Percentiles rank a stretch among this genome's conserved stretches.
Conservation (phyloP, 805 yeast species). For the Blastobotrys attinorum region DNA sequence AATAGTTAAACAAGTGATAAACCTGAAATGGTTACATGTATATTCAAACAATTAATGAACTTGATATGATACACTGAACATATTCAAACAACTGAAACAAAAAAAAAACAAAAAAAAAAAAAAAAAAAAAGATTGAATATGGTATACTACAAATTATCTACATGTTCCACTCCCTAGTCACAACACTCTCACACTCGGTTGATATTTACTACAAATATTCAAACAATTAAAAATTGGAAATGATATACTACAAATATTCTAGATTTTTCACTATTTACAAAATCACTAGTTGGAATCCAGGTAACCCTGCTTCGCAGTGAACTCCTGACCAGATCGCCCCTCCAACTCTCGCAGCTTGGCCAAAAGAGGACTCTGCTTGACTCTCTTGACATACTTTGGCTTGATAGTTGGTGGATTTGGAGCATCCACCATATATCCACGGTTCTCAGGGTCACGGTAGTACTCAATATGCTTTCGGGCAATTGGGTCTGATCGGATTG, state of each 20-base stretch:
- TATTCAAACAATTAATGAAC: too few relatives aligned
- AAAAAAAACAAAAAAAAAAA: too few relatives aligned
- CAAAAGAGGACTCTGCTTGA: slow-evolving; percentile 14
- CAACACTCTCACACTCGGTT: too few relatives aligned
- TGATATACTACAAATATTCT: neutral
- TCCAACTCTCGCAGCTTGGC: slow-evolving; percentile 11
- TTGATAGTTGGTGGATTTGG: slow-evolving; percentile 17
- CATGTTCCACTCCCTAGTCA: too few relatives aligned
- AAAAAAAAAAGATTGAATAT: too few relatives aligned
- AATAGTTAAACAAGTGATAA: too few relatives aligned
- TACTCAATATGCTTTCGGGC: slow-evolving; percentile 70
- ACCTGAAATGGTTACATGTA: too few relatives aligned
- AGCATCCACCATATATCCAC: slow-evolving; percentile 52
- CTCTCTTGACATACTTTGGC: slow-evolving; percentile 12
- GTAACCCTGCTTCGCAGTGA: neutral
- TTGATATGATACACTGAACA: too few relatives aligned
- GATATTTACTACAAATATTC: too few relatives aligned
- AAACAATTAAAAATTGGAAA: too few relatives aligned
- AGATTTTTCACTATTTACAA: slow-evolving; percentile 6
- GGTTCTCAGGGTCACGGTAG: slow-evolving; percentile 60
- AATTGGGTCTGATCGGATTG: slow-evolving; percentile 79
- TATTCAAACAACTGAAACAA: too few relatives aligned
- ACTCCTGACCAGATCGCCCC: slow-evolving; percentile 1
- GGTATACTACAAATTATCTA: too few relatives aligned
- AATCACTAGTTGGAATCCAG: neutral